Conservation (phyloP, 164 flowering plant genomes). For the Kingdonia uniflora region DNA sequence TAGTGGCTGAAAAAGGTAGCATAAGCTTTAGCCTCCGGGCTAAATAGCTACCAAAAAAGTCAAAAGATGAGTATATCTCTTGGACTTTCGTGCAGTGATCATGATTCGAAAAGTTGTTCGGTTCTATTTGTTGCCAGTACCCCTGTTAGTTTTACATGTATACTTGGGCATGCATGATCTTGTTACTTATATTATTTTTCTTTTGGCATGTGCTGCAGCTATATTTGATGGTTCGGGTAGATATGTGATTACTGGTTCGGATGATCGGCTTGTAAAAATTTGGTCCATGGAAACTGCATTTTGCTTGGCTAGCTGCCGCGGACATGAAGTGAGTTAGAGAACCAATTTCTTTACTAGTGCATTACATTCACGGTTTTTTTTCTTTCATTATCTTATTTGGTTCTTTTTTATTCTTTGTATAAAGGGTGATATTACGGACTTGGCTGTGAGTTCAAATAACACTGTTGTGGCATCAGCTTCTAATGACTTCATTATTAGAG, state of each 20-base stretch:
- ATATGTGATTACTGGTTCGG: slow-evolving; percentile 96
- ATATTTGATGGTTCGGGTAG: slow-evolving; percentile 86
- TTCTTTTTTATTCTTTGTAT: slow-evolving; percentile 9
- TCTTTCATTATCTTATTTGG: not conserved
- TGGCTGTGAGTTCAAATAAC: slow-evolving; percentile 94
- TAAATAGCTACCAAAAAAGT: too few relatives aligned
- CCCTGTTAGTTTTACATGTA: too few relatives aligned
- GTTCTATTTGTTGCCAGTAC: too few relatives aligned
- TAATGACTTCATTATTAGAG: slow-evolving; percentile 84
- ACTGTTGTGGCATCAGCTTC: slow-evolving; percentile 92
- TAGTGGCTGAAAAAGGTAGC: too few relatives aligned
- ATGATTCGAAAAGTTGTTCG: too few relatives aligned
- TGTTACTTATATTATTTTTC: not conserved
- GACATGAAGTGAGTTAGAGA: slow-evolving; percentile 70
- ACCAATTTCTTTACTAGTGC: slow-evolving; percentile 12
- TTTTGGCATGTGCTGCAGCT: slow-evolving; percentile 40
- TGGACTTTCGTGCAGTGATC: too few relatives aligned
- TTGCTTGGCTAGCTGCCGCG: slow-evolving; percentile 95
- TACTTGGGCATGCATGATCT: too few relatives aligned
- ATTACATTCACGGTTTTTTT: not conserved
- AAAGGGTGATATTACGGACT: slow-evolving; percentile 97
- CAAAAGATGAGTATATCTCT: too few relatives aligned
- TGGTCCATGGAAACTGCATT: slow-evolving; percentile 99
- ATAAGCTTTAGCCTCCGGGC: too few relatives aligned
- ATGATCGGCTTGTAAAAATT: slow-evolving; percentile 95